Conservation (phyloP, 495 filamentous ascomycete species). For the Cenococcum geophilum region DNA sequence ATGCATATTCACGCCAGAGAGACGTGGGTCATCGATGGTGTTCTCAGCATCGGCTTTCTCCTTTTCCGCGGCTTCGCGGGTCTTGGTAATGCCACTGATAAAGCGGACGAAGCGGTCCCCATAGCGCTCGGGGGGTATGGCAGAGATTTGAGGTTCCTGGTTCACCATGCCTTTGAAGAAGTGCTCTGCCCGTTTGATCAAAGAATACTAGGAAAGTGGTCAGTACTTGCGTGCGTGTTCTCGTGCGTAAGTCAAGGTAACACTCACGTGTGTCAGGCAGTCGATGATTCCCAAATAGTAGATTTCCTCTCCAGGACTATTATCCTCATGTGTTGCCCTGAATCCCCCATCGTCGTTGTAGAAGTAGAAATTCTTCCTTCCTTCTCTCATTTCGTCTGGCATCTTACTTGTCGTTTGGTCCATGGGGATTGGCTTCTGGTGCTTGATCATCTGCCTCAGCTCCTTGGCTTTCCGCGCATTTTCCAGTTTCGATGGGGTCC, state of each 20-base stretch:
- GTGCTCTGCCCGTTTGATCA: constrained; percentile 81
- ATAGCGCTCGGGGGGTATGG: constrained; percentile 85
- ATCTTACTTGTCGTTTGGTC: constrained; percentile 76
- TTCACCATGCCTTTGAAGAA: constrained; percentile 87
- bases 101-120: constrained; percentile 93
- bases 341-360: constrained; percentile 94
- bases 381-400: constrained; percentile 76
- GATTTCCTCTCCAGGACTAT: constrained; percentile 77
- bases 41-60: constrained; percentile 39
- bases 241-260: constrained; percentile 21
- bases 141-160: constrained; percentile 79
- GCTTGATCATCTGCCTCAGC: constrained; percentile 83
- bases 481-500: constrained; percentile 92
- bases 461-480: constrained; percentile 88
- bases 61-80: constrained; percentile 65
- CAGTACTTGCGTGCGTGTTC: not conserved
- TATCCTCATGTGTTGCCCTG: constrained; percentile 85
- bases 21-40: constrained; percentile 28
- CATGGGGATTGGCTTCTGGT: constrained; percentile 85
- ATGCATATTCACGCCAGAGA: constrained; percentile 41
- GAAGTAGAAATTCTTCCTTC: constrained; percentile 64
- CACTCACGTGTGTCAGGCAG: constrained; percentile 88
- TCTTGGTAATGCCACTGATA: constrained; percentile 84
- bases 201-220: constrained; percentile 60
- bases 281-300: constrained; percentile 98